Base-by-base conservation (phyloP, 2,329 filamentous ascomycete genomes). In the Fusarium bulbicola region DNA sequence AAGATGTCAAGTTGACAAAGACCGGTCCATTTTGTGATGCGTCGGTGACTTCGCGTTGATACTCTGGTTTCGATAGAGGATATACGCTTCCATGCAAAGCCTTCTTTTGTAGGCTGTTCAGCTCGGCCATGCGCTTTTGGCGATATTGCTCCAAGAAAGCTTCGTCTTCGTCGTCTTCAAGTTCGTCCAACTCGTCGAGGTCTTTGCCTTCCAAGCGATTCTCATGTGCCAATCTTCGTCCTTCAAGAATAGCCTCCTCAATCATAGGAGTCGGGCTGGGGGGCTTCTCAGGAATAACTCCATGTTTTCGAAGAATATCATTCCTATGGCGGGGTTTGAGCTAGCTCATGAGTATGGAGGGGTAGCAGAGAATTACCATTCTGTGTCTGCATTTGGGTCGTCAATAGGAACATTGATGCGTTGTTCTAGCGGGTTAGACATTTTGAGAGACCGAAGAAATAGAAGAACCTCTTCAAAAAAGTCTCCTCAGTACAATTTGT, bases 131-230 rank as follows among this genome's bases (percentile, higher is more conserved):
- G 66, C 96, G 93, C 81, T 97, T 95, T 80, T 95, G 90, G 15
- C 94, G 89, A 81, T 99, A 99, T 74, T 91, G 87, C 75, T 97
- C 92, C 12, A 99, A 86, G 76, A 99, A 98, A 3, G 88, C 92
- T 63, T 98, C 96, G 77, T 99, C 96, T 82, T 99, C 96, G 26
- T 97, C 91, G 76, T 99, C 96, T 83, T 99, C 96, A 1, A 99
- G 89, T 76, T 95, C 95, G 76, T 95, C 93, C 5, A 99, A 88
- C 82, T 98, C 96, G 78, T 98, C 95, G 0, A 99, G 85, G 77
- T 97, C 95, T 81, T 98, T 98, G 75, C 95, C 94, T 81, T 98
- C 95, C 3, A 99, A 86, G 59, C 96, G 87, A 81, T 98, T 98
- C 80, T 98, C 95, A 79, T 98, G 92, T 34, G 95, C 95, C 70